phyloP scores from a whole-genome alignment of 768 basidiomycete genomes.

The Astraeus odoratus region DNA sequence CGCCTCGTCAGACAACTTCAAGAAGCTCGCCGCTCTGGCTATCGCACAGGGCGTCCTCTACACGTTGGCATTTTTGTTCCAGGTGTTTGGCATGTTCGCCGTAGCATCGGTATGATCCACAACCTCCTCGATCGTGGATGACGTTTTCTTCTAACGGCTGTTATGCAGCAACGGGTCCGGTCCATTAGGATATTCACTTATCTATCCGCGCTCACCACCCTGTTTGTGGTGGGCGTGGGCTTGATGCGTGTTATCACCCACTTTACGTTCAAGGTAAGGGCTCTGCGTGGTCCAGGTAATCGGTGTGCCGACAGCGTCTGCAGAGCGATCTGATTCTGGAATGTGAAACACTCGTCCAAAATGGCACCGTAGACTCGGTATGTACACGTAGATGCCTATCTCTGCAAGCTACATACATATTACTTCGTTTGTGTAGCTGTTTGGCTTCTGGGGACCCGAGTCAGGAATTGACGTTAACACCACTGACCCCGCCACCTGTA shows the following conservation, averaged over 20 bases:
- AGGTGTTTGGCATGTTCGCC: conserved; percentile 48
- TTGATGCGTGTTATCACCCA: conserved; percentile 56
- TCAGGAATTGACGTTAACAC: conserved; percentile 23
- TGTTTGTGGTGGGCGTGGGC: conserved; percentile 45
- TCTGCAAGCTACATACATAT: conserved; percentile 11
- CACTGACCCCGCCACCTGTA: conserved; percentile 42
- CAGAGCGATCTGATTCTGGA: conserved; percentile 54
- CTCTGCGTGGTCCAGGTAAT: not conserved
- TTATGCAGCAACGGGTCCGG: conserved; percentile 43
- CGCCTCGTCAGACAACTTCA: conserved; percentile 30
- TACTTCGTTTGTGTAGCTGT: conserved; percentile 29
- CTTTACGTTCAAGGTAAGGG: conserved; percentile 56
- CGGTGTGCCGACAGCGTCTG: not conserved
- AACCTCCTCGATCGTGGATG: not conserved
- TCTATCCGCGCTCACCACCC: conserved; percentile 37
- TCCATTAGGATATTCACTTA: conserved; percentile 53
- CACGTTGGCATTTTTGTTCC: conserved; percentile 42
- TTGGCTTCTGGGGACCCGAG: conserved; percentile 50
- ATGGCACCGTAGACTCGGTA: conserved; percentile 29
- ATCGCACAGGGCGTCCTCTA: conserved; percentile 58
- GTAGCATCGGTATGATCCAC: conserved; percentile 43
- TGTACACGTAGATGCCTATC: not conserved
- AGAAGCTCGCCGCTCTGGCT: conserved; percentile 46
- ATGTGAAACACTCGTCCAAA: conserved; percentile 38
- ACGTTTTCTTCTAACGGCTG: not conserved